phyloP scores from a whole-genome alignment of 208 protist genomes.

The Wallacemonas sp. region DNA sequence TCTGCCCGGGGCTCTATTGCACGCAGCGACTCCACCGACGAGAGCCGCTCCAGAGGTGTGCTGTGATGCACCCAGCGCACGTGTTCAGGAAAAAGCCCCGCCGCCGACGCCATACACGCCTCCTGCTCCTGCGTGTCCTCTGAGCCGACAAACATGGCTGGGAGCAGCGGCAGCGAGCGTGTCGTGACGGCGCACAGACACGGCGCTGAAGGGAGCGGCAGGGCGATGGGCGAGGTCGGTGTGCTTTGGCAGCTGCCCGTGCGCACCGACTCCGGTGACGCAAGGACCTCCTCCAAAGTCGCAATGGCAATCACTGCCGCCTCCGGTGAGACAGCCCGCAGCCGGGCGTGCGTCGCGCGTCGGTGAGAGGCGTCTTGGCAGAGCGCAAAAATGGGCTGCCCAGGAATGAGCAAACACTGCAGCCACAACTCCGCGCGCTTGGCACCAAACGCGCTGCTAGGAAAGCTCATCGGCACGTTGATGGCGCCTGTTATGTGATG shows the following conservation, averaged over 20 bases:
- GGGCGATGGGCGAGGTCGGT: neutral
- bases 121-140: neutral
- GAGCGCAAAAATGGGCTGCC: slow-evolving; percentile 56
- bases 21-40: slow-evolving; percentile 10
- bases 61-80: slow-evolving; percentile 12
- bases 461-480: slow-evolving; percentile 79
- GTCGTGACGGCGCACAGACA: neutral
- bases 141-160: neutral
- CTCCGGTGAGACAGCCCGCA: slow-evolving; percentile 39
- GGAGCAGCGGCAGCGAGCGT: neutral
- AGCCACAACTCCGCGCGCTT: slow-evolving; percentile 84
- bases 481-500: slow-evolving; percentile 56
- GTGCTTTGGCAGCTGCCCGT: neutral
- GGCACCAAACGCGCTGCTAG: slow-evolving; percentile 55
- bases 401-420: slow-evolving; percentile 62
- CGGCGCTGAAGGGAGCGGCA: neutral
- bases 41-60: slow-evolving; percentile 10
- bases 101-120: too few relatives aligned
- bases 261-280: neutral
- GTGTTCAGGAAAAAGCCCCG: slow-evolving; percentile 5
- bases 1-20: slow-evolving; percentile 23
- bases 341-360: slow-evolving; percentile 24
- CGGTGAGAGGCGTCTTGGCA: slow-evolving; percentile 30
- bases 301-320: slow-evolving; percentile 27
- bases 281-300: slow-evolving; percentile 37